Percentiles rank a stretch among this genome's conserved stretches.
Conservation (phyloP, 2,329 filamentous ascomycete species). For the Harringtonia lauricola region DNA sequence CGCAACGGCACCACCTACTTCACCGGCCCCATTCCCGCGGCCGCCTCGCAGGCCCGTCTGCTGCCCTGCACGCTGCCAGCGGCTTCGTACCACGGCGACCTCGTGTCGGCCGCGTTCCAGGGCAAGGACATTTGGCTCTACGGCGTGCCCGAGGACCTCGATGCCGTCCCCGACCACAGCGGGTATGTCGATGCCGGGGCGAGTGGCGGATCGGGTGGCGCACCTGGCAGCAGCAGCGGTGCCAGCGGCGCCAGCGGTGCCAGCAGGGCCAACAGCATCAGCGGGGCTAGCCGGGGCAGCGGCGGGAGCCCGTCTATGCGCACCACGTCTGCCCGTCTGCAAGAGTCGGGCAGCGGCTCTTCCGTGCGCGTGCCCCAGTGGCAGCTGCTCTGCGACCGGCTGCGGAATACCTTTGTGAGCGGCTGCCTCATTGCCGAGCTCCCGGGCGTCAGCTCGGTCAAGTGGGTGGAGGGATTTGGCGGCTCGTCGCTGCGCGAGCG, state of each 20-base stretch:
- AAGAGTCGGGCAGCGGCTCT: conserved; percentile 19
- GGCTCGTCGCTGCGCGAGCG: conserved; percentile 38
- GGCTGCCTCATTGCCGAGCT: conserved; percentile 56
- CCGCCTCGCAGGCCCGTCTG: conserved; percentile 42
- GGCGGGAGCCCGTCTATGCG: conserved; percentile 29
- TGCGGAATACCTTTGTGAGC: conserved; percentile 58
- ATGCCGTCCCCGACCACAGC: conserved; percentile 39
- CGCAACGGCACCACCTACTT: conserved; percentile 72
- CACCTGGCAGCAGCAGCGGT: conserved; percentile 3
- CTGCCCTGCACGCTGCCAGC: conserved; percentile 59
- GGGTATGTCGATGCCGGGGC: conserved; percentile 16
- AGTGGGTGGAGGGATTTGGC: conserved; percentile 55
- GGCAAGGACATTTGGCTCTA: conserved; percentile 68
- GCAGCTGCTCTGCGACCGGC: conserved; percentile 57
- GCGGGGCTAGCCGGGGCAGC: conserved; percentile 21
- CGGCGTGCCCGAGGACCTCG: conserved; percentile 63
- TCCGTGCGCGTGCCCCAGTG: conserved; percentile 45
- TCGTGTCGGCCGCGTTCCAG: conserved; percentile 64
- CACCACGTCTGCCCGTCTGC: conserved; percentile 22
- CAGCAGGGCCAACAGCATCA: conserved; percentile 17
- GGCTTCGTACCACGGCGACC: conserved; percentile 56
- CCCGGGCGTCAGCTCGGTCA: conserved; percentile 54
- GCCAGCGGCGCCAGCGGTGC: conserved; percentile 7
- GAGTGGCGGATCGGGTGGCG: conserved; percentile 9
- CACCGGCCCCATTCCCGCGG: conserved; percentile 51